phyloP scores from a whole-genome alignment of 371 early-diverging fungal species.

The Mucor ambiguus region DNA sequence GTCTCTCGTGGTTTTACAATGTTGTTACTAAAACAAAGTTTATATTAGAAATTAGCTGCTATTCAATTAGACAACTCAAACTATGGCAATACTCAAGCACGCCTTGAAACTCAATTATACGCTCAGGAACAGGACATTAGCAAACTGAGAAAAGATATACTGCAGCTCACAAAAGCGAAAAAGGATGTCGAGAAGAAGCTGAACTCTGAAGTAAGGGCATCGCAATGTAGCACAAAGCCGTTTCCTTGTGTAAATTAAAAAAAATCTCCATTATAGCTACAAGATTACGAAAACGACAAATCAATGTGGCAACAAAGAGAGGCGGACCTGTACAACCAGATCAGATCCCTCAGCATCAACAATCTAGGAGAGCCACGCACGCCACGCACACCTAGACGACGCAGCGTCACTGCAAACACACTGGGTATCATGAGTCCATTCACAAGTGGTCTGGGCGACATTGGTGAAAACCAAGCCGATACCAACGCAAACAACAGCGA shows the following conservation, averaged over 20 bases:
- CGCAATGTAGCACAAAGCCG: conserved; percentile 3
- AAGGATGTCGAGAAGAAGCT: conserved; percentile 48
- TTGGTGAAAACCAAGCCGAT: conserved; percentile 23
- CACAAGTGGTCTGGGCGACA: conserved; percentile 35
- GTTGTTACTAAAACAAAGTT: neutral
- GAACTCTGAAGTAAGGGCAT: conserved; percentile 23
- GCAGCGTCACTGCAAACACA: conserved; percentile 39
- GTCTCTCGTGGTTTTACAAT: neutral
- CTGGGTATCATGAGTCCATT: conserved; percentile 38
- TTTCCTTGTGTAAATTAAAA: conserved; percentile 2
- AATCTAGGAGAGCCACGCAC: conserved; percentile 37
- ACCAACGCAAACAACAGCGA: conserved; percentile 1
- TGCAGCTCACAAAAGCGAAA: conserved; percentile 40
- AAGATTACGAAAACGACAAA: conserved; percentile 50
- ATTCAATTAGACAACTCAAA: conserved; percentile 47
- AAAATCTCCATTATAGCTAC: conserved; percentile 22
- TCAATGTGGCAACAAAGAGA: conserved; percentile 50
- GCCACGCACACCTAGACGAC: conserved; percentile 47
- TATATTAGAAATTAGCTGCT: conserved; percentile 38
- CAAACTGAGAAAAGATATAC: conserved; percentile 39
- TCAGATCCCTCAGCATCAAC: conserved; percentile 34
- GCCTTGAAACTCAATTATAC: conserved; percentile 53
- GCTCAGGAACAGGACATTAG: conserved; percentile 47
- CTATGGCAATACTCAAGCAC: conserved; percentile 44
- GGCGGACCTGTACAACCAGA: conserved; percentile 51